A percentile compares a stretch with the other conserved stretches of the same genome.
phyloP scores from a whole-genome alignment of 768 basidiomycete genomes.

The Tephrocybe rancida region DNA sequence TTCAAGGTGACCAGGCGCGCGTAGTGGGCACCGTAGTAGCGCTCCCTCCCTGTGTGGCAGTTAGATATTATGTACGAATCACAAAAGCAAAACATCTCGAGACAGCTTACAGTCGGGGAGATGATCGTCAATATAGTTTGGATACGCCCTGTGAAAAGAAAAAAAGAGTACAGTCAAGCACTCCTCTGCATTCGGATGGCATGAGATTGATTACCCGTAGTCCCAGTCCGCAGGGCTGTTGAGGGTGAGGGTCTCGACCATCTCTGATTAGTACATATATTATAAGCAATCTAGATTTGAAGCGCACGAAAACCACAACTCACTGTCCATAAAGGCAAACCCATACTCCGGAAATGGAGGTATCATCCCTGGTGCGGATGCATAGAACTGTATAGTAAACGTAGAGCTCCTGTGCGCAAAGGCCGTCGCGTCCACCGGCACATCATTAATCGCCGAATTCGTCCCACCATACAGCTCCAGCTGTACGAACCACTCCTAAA shows the following conservation, averaged over 20 bases:
- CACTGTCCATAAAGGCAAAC: conserved; percentile 43
- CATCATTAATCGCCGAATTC: conserved; percentile 47
- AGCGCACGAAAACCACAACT: conserved; percentile 5
- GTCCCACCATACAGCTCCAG: conserved; percentile 46
- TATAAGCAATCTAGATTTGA: neutral
- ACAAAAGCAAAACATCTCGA: no score
- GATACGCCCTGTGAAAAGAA: conserved; percentile 28
- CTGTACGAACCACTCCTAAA: conserved; percentile 38
- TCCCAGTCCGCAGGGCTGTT: conserved; percentile 30
- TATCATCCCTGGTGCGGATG: conserved; percentile 32
- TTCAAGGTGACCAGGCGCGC: conserved; percentile 33
- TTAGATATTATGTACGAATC: neutral
- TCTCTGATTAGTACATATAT: conserved; percentile 15
- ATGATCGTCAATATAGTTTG: conserved; percentile 41
- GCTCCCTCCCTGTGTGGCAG: conserved; percentile 27
- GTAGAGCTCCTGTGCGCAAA: conserved; percentile 46
- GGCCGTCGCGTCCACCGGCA: conserved; percentile 40
- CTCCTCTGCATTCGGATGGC: neutral
- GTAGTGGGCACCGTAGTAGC: conserved; percentile 36
- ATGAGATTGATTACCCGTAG: conserved; percentile 23
- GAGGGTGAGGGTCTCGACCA: conserved; percentile 25
- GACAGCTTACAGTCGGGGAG: conserved; percentile 33
- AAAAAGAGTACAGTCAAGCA: conserved; percentile 4
- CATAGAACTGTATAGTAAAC: conserved; percentile 55
- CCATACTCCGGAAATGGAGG: conserved; percentile 48